phyloP scores from a whole-genome alignment of 108 stramenopile species.

The Aurantiochytrium sp. region DNA sequence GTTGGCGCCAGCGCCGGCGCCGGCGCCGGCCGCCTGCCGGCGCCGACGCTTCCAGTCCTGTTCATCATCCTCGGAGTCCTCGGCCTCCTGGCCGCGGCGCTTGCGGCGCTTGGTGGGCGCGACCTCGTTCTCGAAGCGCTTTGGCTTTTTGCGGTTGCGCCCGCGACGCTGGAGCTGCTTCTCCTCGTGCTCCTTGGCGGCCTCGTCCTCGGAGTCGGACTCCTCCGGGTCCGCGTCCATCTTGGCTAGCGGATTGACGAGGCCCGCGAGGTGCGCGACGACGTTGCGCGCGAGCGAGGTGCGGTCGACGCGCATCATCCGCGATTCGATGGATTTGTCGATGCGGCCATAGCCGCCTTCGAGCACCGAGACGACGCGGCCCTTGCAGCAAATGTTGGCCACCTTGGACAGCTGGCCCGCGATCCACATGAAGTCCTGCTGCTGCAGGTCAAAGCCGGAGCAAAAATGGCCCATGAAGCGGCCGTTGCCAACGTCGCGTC shows the following conservation, averaged over 20 bases:
- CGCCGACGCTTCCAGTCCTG: not conserved
- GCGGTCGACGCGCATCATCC: not conserved
- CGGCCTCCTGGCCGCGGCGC: not conserved
- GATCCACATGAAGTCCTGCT: constrained; percentile 73
- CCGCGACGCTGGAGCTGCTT: not conserved
- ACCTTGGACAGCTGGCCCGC: constrained; percentile 78
- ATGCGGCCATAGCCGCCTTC: constrained; percentile 92
- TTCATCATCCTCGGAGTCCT: not conserved
- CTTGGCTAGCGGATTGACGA: not conserved
- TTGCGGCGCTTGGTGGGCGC: not conserved
- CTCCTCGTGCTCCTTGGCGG: constrained; percentile 13
- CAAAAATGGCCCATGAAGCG: constrained; percentile 54
- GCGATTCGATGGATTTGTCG: not conserved
- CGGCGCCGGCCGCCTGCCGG: not conserved
- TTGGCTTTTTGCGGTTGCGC: not conserved
- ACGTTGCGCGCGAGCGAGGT: not conserved
- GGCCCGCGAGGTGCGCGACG: not conserved
- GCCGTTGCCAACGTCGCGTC: constrained; percentile 79
- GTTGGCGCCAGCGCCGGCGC: too few relatives aligned
- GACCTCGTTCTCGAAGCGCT: constrained; percentile 19
- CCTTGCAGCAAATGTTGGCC: constrained; percentile 78
- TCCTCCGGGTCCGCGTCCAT: not conserved
- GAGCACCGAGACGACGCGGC: constrained; percentile 80
- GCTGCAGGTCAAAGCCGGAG: constrained; percentile 47
- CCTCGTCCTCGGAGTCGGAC: not conserved